Evolutionary conservation across 2,329 filamentous ascomycete species (phyloP).

Genomic region (Aspergillus sojae): DNA sequence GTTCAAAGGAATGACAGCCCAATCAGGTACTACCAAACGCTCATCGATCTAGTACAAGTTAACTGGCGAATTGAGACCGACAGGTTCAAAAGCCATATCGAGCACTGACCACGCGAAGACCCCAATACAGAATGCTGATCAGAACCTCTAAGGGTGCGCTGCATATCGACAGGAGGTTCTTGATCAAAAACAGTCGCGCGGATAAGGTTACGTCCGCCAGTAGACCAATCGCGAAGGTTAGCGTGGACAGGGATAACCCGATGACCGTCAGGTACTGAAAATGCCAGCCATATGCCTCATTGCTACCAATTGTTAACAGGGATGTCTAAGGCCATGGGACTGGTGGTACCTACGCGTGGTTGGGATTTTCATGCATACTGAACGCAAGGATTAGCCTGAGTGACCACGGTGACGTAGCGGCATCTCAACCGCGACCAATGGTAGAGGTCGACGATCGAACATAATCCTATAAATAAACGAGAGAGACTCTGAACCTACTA

Average conservation of each 20-base stretch:
- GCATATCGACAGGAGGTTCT: conserved; percentile 61
- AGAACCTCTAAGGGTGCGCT: conserved; percentile 63
- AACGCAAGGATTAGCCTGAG: conserved; percentile 10
- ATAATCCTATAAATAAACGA: background rate
- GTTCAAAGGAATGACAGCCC: conserved; percentile 38
- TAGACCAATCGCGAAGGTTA: conserved; percentile 57
- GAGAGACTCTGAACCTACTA: conserved; percentile 35
- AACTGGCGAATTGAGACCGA: conserved; percentile 4
- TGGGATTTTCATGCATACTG: conserved; percentile 48
- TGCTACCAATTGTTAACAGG: conserved; percentile 40
- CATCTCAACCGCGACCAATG: background rate
- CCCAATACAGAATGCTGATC: conserved; percentile 65
- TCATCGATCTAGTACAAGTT: conserved; percentile 41
- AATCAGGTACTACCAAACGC: conserved; percentile 53
- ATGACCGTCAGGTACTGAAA: conserved; percentile 68
- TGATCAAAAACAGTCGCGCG: conserved; percentile 55
- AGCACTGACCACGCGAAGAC: conserved; percentile 51
- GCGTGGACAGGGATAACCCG: conserved; percentile 58
- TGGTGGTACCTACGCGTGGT: conserved; percentile 38
- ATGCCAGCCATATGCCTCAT: conserved; percentile 66
- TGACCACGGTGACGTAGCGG: background rate
- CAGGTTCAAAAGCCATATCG: too few species aligned
- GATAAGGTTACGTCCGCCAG: conserved; percentile 60
- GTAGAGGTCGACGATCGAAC: background rate
- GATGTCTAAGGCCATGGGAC: background rate